Evolutionary conservation across 2,329 filamentous ascomycete species (phyloP).

Genomic region (Pseudocercospora crystallina): DNA sequence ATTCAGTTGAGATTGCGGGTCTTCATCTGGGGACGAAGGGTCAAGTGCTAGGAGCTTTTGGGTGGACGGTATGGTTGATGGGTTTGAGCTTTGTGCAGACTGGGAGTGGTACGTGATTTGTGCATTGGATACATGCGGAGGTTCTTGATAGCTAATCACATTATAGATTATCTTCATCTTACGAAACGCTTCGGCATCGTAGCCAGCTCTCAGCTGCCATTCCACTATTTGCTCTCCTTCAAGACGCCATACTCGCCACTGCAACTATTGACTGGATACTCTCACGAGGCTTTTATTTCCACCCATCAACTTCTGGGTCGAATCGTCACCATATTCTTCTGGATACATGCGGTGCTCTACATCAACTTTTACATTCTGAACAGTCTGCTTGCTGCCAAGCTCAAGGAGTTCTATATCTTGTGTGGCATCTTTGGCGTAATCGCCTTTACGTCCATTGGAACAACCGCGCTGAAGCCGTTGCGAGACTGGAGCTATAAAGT

Average conservation of each 20-base stretch:
- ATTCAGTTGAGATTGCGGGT: conserved; percentile 26
- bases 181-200: conserved; percentile 63
- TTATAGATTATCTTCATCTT: conserved; percentile 61
- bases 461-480: conserved; percentile 50
- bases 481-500: conserved; percentile 50
- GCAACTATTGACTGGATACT: conserved; percentile 52
- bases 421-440: conserved; percentile 53
- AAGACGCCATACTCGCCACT: conserved; percentile 53
- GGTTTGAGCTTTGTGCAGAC: conserved; percentile 52
- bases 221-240: conserved; percentile 59
- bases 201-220: conserved; percentile 58
- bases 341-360: conserved; percentile 56
- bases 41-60: conserved; percentile 48
- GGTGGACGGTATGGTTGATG: conserved; percentile 56
- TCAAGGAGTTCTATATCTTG: conserved; percentile 58
- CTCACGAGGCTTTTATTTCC: conserved; percentile 57
- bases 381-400: conserved; percentile 52
- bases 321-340: conserved; percentile 52
- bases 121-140: too few relatives aligned
- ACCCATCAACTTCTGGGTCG: conserved; percentile 60
- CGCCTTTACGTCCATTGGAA: conserved; percentile 46
- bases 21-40: conserved; percentile 50
- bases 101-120: conserved; percentile 50
- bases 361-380: conserved; percentile 57
- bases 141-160: too few relatives aligned